Conservation (phyloP, 495 filamentous ascomycete species). For the Cercophora newfieldiana region DNA sequence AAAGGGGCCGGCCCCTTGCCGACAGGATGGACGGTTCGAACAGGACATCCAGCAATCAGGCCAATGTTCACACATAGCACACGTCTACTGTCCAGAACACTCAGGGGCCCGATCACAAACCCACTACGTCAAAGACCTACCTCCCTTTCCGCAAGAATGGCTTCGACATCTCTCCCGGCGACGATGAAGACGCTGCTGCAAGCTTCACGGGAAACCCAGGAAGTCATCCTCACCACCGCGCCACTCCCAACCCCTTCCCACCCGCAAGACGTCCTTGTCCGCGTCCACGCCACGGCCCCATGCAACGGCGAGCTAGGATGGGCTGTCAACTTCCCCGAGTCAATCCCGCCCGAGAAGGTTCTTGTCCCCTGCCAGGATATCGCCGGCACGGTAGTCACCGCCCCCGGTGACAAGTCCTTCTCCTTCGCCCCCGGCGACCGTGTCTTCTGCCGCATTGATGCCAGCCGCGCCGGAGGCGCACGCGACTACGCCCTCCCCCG, state of each 20-base stretch:
- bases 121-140: neutral
- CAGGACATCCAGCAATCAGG: neutral
- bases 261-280: constrained; percentile 59
- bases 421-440: constrained; percentile 54
- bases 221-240: constrained; percentile 25
- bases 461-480: constrained; percentile 53
- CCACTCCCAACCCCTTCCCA: constrained; percentile 31
- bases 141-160: constrained; percentile 10
- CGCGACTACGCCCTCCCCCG: constrained; percentile 54
- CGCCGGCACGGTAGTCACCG: constrained; percentile 39
- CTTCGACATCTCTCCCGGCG: constrained; percentile 23
- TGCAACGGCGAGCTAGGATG: constrained; percentile 58
- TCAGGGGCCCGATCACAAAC: neutral
- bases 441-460: constrained; percentile 56
- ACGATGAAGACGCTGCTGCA: constrained; percentile 38
- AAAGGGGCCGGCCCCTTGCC: neutral
- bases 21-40: neutral
- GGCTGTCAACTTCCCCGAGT: constrained; percentile 43
- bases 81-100: neutral
- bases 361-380: constrained; percentile 58
- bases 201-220: constrained; percentile 22
- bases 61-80: neutral
- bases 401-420: constrained; percentile 47
- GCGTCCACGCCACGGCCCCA: constrained; percentile 56
- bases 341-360: constrained; percentile 41